Percentiles rank a stretch among this genome's conserved stretches.
These are phyloP conservation scores for Stylosanthes scabra DNA, from an alignment of 331 rosid species.

Conservation along the genomic window DNA sequence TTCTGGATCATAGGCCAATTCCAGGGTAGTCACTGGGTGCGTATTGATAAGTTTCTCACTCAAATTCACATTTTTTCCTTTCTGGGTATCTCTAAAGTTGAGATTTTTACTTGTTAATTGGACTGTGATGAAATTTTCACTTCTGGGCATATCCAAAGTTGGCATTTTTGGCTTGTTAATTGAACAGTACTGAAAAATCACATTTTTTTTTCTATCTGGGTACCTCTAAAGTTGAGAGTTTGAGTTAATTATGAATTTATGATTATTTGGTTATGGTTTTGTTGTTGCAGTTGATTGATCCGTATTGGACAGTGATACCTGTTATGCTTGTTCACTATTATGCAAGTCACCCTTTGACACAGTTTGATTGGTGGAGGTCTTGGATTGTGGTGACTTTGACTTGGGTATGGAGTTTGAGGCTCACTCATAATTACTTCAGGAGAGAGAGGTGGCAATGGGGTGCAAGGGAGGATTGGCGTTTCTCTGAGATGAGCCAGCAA, in stretches of 20 bases:
- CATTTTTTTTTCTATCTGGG: no score
- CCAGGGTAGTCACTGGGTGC: conserved; percentile 86
- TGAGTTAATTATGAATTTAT: no score
- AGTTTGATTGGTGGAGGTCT: conserved; percentile 74
- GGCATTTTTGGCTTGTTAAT: no score
- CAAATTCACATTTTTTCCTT: not conserved
- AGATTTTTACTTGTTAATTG: not conserved
- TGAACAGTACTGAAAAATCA: no score
- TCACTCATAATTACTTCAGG: conserved; percentile 84
- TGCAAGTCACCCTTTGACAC: conserved; percentile 74
- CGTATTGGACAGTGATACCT: conserved; percentile 94
- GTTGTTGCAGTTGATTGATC: conserved; percentile 77
- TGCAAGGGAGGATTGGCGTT: conserved; percentile 94
- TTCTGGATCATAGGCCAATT: conserved; percentile 86
- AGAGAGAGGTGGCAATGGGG: conserved; percentile 96
- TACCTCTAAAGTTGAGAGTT: no score
- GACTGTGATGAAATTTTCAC: no score
- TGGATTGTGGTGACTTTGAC: conserved; percentile 64
- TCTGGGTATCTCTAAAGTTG: conserved; percentile 12
- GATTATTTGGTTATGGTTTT: conserved; percentile 1
- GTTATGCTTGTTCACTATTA: conserved; percentile 81
- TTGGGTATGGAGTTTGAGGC: conserved; percentile 85
- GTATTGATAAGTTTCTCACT: not conserved
- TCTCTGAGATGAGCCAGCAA: conserved; percentile 74
- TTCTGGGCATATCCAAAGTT: no score